Conservation (phyloP, 805 yeast species). For the Sugiyamaella qingdaonensis region DNA sequence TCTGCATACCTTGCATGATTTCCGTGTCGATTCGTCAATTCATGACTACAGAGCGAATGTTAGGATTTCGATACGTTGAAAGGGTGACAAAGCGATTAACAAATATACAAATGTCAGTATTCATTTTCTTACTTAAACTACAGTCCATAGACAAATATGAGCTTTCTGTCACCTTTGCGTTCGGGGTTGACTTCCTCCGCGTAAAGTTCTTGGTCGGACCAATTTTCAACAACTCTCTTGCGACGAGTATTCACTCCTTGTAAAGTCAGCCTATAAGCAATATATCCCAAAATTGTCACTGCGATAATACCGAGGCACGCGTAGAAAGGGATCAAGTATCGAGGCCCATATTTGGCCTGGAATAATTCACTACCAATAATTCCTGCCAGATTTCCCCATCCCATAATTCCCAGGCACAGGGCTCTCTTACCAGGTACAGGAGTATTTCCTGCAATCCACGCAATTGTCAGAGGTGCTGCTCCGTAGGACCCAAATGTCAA, state of each 20-base stretch:
- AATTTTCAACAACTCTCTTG: background rate
- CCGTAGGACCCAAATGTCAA: conserved; percentile 5
- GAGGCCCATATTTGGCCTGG: background rate
- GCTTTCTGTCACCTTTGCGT: conserved; percentile 1
- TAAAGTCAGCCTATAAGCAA: conserved; percentile 1
- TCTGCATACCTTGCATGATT: background rate
- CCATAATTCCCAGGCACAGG: conserved; percentile 5
- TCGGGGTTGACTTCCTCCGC: conserved; percentile 1
- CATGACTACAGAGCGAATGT: no score
- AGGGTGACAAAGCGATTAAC: no score
- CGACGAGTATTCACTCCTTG: background rate
- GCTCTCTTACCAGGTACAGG: conserved; percentile 6
- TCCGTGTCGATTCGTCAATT: no score
- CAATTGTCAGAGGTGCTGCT: conserved; percentile 7
- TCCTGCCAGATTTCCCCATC: conserved; percentile 8
- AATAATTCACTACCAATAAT: conserved; percentile 5
- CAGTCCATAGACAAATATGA: conserved; percentile 1
- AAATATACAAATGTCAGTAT: background rate
- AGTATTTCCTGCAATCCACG: conserved; percentile 6
- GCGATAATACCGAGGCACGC: conserved; percentile 5
- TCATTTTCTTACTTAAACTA: background rate
- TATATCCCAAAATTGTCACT: conserved; percentile 3
- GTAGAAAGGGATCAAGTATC: conserved; percentile 2
- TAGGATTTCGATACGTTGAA: no score
- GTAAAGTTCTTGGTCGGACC: conserved; percentile 2